A percentile compares a stretch with the other conserved stretches of the same genome.
phyloP scores from a whole-genome alignment of 208 protist genomes.

The Trypanosoma brucei region DNA sequence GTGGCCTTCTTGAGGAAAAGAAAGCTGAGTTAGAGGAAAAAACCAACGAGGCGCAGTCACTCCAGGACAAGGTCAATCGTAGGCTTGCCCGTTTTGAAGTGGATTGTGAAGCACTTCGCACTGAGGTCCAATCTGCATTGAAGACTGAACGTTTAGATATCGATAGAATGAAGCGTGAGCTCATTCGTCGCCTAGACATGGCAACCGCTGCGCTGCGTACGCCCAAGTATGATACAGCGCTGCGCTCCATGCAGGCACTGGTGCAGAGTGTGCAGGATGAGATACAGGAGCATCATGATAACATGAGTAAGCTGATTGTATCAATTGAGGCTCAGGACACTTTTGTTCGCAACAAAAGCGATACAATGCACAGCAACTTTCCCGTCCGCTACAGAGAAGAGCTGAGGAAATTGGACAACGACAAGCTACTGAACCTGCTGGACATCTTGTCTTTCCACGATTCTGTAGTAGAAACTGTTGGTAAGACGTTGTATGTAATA shows the following conservation, averaged over 20 bases:
- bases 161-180: constrained; percentile 70
- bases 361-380: constrained; percentile 81
- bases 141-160: constrained; percentile 50
- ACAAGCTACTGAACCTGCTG: constrained; percentile 72
- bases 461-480: constrained; percentile 65
- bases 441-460: constrained; percentile 83
- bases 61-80: constrained; percentile 52
- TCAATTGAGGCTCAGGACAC: constrained; percentile 77
- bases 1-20: constrained; percentile 49
- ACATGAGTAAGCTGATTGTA: constrained; percentile 60
- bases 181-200: constrained; percentile 62
- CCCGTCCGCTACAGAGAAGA: constrained; percentile 57
- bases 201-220: constrained; percentile 55
- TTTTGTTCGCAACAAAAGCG: constrained; percentile 52
- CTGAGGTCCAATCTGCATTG: constrained; percentile 52
- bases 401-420: constrained; percentile 64
- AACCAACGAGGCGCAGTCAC: constrained; percentile 42
- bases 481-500: constrained; percentile 74
- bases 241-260: constrained; percentile 64
- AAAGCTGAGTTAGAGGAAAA: constrained; percentile 56
- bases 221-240: constrained; percentile 70
- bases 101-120: constrained; percentile 56
- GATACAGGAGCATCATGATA: constrained; percentile 74
- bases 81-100: constrained; percentile 50
- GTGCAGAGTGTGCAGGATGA: constrained; percentile 48